These are phyloP conservation scores for Xanthoceras sorbifolium DNA, from an alignment of 345 rosid species.

Conservation along the genomic window DNA sequence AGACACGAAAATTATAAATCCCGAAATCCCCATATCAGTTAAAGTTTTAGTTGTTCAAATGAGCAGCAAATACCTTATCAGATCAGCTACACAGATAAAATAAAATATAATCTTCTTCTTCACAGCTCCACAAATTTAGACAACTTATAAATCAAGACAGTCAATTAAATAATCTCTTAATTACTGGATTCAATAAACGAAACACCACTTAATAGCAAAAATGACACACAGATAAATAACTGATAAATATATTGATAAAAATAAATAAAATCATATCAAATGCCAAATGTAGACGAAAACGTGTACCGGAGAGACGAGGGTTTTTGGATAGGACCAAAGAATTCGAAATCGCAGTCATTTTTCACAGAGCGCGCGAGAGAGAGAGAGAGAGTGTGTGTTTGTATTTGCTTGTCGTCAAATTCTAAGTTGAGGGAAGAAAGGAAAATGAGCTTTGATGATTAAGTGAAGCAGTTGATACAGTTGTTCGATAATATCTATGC, in stretches of 20 bases:
- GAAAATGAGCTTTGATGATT: background rate
- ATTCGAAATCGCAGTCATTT: constrained; percentile 53
- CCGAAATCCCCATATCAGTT: background rate
- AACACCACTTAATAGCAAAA: background rate
- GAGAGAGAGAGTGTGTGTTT: too few relatives aligned
- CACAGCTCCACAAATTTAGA: too few relatives aligned
- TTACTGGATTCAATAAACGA: too few relatives aligned
- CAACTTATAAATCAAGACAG: too few relatives aligned
- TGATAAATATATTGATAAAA: background rate
- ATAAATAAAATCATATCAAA: background rate
- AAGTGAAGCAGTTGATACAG: constrained; percentile 2
- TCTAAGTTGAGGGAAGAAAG: background rate
- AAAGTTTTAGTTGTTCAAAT: background rate
- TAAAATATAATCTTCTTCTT: too few relatives aligned
- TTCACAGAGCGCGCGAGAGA: constrained; percentile 15
- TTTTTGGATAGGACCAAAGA: constrained; percentile 48
- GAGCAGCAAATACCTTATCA: background rate
- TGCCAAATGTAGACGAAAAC: constrained; percentile 10
- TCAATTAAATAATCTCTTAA: too few relatives aligned
- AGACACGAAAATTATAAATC: background rate
- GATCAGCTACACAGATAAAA: background rate
- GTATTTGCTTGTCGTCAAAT: constrained; percentile 15
- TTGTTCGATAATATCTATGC: constrained; percentile 10
- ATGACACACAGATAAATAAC: background rate
- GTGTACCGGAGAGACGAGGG: constrained; percentile 41